Base-by-base conservation (phyloP, 805 yeast genomes). In the Kodamaea sagamina region DNA sequence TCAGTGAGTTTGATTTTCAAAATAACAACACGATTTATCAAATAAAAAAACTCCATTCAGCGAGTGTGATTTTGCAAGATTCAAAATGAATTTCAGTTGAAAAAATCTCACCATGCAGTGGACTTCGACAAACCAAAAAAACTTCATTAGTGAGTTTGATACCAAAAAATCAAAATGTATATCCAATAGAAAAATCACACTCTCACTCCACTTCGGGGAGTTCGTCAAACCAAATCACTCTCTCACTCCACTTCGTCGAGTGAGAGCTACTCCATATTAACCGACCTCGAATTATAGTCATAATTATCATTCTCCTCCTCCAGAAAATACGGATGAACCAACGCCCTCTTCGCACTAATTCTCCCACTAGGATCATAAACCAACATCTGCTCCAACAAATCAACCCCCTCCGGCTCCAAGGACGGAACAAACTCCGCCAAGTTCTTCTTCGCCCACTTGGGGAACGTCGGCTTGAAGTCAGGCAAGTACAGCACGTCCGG, bases 351-450 rank as follows among this genome's bases (percentile, higher is more conserved):
- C 42, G 99, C 99, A 57, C 95, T 84, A 55, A 93, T 86, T 63
- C 99, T 77, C 49, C 84, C 80, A 40, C 95, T 89, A 15, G 99
- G 99, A 64, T 93, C 99, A 64, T 88, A 93, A 4, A 85, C 82
- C 48, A 93, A 73, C 67, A 93, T 73, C 48, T 81, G 82, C 55
- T 81, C 85, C 53, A 93, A 74, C 49, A 93, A 72, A 58, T 90
- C 93, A 46, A 89, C 77, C 18, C 98, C 99, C 47, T 85, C 83
- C 10, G 75, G 69, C 63, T 90, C 97, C 47, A 93, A 73, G 9
- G 81, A 77, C 1, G 97, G 93, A 24, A 88, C 90, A 40, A 79
- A 75, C 34, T 75, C 77, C n/a, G 79, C 70, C 55, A 93, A 65
- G 54, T 81, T 79, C 64, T 82, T 86, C 57, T 83, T 81, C 34